Evolutionary conservation across 331 rosid species (phyloP).

Genomic region (Malus hybrid): DNA sequence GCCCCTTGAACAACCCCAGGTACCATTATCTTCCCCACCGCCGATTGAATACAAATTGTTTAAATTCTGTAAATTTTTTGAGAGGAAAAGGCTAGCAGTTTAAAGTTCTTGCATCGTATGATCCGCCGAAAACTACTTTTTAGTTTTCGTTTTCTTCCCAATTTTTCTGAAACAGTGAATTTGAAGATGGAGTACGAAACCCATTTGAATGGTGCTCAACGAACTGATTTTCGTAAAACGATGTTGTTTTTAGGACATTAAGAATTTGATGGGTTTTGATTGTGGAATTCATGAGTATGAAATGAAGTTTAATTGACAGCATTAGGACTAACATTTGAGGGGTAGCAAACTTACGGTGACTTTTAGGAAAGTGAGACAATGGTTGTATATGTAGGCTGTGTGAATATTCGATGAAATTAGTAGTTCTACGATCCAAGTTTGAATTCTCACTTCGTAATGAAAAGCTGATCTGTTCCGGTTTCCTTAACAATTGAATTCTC

Average conservation of each 20-base stretch:
- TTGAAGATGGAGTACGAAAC: neutral
- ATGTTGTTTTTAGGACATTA: neutral
- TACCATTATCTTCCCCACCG: constrained; percentile 13
- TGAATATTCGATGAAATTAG: neutral
- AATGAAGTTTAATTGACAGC: neutral
- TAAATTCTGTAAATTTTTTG: neutral
- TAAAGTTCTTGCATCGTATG: neutral
- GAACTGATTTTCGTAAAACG: neutral
- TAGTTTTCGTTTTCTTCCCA: neutral
- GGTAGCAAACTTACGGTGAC: neutral
- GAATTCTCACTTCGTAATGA: neutral
- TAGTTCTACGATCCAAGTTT: neutral
- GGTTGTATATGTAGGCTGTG: neutral
- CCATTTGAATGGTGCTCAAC: neutral
- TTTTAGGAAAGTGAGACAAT: neutral
- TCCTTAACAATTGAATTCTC: neutral
- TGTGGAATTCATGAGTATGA: neutral
- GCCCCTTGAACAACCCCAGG: constrained; percentile 92
- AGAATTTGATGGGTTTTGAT: neutral
- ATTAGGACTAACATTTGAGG: neutral
- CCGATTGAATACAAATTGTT: neutral
- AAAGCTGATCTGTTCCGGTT: neutral
- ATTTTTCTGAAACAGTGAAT: neutral
- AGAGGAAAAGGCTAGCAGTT: neutral
- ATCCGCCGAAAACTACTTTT: neutral